phyloP scores from a whole-genome alignment of 2,329 filamentous ascomycete species.

The Fusarium neocosmosporiellum region DNA sequence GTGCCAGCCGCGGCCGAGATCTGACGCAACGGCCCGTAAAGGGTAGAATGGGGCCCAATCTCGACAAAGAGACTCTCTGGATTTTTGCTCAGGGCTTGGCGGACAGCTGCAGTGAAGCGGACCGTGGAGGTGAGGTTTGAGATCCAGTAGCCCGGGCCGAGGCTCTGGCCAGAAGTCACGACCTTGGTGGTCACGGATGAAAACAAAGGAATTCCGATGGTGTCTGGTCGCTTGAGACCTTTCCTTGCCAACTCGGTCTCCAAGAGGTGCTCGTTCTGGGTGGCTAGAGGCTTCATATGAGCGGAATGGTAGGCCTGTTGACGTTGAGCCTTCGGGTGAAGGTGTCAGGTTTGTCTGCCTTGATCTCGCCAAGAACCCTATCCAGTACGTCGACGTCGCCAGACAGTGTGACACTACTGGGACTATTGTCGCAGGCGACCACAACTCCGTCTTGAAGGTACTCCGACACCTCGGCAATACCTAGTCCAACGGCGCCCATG shows the following conservation, averaged over 20 bases:
- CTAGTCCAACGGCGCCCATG: neutral
- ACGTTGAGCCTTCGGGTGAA: conserved; percentile 58
- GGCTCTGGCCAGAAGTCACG: neutral
- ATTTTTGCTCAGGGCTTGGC: neutral
- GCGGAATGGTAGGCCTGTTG: conserved; percentile 63
- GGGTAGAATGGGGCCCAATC: neutral
- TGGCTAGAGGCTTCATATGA: conserved; percentile 60
- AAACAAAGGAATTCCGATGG: neutral
- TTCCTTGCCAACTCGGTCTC: neutral
- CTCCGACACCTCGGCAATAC: conserved; percentile 5
- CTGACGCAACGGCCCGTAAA: neutral
- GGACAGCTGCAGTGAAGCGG: neutral
- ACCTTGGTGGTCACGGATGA: neutral
- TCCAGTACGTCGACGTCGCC: conserved; percentile 56
- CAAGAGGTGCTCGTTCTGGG: conserved; percentile 53
- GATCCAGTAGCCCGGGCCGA: neutral
- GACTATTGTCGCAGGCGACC: conserved; percentile 61
- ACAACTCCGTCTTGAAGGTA: conserved; percentile 11
- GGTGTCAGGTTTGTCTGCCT: conserved; percentile 51
- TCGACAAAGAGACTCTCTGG: neutral
- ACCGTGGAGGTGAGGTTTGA: neutral
- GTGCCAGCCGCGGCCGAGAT: neutral
- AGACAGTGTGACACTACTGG: conserved; percentile 59
- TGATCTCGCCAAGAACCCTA: conserved; percentile 47
- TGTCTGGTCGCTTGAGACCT: neutral